Evolutionary conservation across 225 moss, liverwort and hornwort species (phyloP), one percentile per base, ranked within the genome.

Genomic region (Takakia lepidozioides): DNA sequence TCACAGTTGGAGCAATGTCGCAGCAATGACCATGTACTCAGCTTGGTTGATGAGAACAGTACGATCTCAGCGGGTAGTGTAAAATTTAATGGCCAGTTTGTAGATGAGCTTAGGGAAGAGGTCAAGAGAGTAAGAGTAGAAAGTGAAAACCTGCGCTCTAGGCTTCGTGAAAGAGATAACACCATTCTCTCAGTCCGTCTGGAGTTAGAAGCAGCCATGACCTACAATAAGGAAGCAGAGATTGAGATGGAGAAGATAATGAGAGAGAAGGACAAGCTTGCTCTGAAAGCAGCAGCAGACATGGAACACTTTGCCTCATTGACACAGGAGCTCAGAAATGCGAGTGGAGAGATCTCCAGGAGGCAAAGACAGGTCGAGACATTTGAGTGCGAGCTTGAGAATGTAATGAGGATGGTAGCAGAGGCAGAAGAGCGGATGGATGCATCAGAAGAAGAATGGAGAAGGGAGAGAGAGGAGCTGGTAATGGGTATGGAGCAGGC

Each of bases 211-310:
- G 59, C 70, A 63, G 66, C 79, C 14, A 54, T 70, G 67, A 66
- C 67, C 20, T 53, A 57, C 54, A 49, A 53, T 42, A 70, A 79
- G 70, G 79, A 70, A 46, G 49, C 47, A 14, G 66, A 74, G 28
- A 66, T 79, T 53, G 79, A 79, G 22, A 74, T 73, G 73, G 74
- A 79, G 60, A 74, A 70, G 38, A 69, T 53, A 43, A 70, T 64
- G 25, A 29, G 70, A 48, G 74, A 79, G 24, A 74, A 64, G 1
- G 73, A 74, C 1, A 32, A n/a, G n/a, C n/a, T n/a, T n/a, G n/a
- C n/a, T n/a, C n/a, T n/a, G n/a, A n/a, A n/a, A n/a, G n/a, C n/a
- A n/a, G n/a, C n/a, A n/a, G n/a, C n/a, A n/a, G n/a, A n/a, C n/a
- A n/a, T 63, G 19, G 43, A 56, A 3, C 73, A 57, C 19, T 63